Base-by-base conservation (phyloP, 148 eudicot genomes). In the Limonium bicolor region DNA sequence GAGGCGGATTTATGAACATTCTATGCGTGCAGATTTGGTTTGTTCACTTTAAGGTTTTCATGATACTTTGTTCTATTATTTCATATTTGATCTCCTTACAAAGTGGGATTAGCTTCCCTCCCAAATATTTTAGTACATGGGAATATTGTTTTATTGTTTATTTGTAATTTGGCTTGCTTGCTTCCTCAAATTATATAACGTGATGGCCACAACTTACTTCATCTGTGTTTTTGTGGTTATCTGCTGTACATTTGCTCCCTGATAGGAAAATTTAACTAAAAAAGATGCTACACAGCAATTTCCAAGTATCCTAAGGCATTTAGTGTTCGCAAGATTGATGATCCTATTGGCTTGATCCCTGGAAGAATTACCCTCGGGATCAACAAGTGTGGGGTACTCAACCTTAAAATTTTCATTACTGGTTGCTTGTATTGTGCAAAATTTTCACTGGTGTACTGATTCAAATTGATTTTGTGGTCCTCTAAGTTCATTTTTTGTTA, bases 271-370 rank as follows among this genome's bases (percentile, higher is more conserved):
- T 38, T 31, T 92, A 56, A 73, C 94, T 6, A 85, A 86, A 62
- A 95, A 92, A 60, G 99, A 92, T 52, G 99, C 95, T n/a, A 78
- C 94, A 44, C 95, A 85, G 19, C 95, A 85, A 38, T 85, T 92
- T 53, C 43, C 85, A 54, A 67, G 88, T 54, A 78, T 81, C 23
- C 62, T 92, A 69, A 73, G 95, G 63, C 62, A 68, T 92, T 92
- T 59, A 72, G 88, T 46, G 99, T 92, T 46, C 94, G 88, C 46
- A 92, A 92, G 74, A 92, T 85, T 69, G 99, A 92, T 61, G 99
- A 92, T 76, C 95, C 99, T 14, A 92, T 92, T 64, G 99, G 99
- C 11, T 88, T 92, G 53, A 54, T 92, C 19, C 99, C 99, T 3
- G 99, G 99, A 51, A 85, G 69, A 63, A 80, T 85, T 59, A 64